These are phyloP conservation scores for Paramecium tetraurelia DNA, from an alignment of 73 alveolate species.

Conservation along the genomic window DNA sequence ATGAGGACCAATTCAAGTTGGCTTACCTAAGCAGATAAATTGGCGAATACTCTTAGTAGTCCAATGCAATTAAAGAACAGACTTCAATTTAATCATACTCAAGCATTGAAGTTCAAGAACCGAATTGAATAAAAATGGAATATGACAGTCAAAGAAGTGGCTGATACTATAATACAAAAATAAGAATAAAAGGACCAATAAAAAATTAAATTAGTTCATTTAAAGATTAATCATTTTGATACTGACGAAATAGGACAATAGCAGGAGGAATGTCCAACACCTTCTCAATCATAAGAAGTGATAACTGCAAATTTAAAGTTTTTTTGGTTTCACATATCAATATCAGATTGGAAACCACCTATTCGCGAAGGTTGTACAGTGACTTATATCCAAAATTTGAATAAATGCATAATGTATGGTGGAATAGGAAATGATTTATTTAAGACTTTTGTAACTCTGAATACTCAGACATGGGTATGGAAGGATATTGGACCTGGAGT, in stretches of 20 bases:
- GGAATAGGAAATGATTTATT: slow-evolving; percentile 63
- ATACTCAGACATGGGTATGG: slow-evolving; percentile 57
- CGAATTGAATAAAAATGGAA: slow-evolving; percentile 10
- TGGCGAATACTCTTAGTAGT: background rate
- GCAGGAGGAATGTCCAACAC: background rate
- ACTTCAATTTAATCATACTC: slow-evolving; percentile 29
- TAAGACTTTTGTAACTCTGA: slow-evolving; percentile 22
- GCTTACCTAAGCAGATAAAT: background rate
- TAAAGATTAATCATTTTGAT: slow-evolving; percentile 18
- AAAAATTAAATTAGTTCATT: background rate
- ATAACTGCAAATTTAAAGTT: slow-evolving; percentile 44
- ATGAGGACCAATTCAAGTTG: slow-evolving; percentile 48
- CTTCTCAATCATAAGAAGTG: background rate
- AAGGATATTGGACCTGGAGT: slow-evolving; percentile 47
- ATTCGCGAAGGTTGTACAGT: slow-evolving; percentile 58
- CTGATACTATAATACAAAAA: slow-evolving; percentile 22
- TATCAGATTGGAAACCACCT: slow-evolving; percentile 60
- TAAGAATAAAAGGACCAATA: background rate
- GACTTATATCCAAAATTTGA: background rate
- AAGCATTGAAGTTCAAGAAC: slow-evolving; percentile 25
- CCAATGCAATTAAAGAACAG: background rate
- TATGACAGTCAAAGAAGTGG: slow-evolving; percentile 17
- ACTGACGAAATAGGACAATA: background rate
- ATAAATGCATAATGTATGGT: slow-evolving; percentile 56
- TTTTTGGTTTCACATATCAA: slow-evolving; percentile 52